These are phyloP conservation scores for Penicillium nucicola DNA, from an alignment of 495 filamentous ascomycete genomes.

Conservation along the genomic window DNA sequence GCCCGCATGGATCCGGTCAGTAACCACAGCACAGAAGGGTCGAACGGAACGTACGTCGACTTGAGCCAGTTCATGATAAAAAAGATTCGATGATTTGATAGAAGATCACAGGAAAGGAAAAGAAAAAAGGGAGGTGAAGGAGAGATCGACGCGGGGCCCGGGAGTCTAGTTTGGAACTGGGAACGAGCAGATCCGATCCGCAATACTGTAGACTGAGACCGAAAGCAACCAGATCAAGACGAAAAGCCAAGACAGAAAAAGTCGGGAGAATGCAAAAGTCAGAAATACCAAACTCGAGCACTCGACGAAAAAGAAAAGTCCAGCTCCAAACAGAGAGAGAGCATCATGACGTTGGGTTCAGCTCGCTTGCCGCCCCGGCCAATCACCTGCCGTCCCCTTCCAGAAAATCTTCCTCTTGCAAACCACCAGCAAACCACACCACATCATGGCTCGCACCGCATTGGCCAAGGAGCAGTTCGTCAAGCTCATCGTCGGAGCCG, in stretches of 20 bases:
- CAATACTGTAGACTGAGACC: no score
- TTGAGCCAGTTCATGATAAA: constrained; percentile 68
- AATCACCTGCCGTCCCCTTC: constrained; percentile 16
- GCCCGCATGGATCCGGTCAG: constrained; percentile 20
- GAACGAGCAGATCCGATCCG: background rate
- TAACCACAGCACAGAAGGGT: constrained; percentile 7
- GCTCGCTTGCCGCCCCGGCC: constrained; percentile 20
- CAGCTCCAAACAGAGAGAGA: background rate
- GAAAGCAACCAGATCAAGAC: background rate
- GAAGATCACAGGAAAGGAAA: constrained; percentile 9
- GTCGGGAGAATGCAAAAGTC: background rate
- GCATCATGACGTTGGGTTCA: constrained; percentile 22
- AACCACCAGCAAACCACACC: no score
- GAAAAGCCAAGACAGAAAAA: no score
- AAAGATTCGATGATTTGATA: constrained; percentile 5
- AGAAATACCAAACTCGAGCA: background rate
- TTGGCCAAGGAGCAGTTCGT: constrained; percentile 79
- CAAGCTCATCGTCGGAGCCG: constrained; percentile 96
- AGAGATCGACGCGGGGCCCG: constrained; percentile 33
- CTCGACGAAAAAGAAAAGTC: background rate
- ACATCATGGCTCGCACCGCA: constrained; percentile 73
- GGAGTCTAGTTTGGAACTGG: constrained; percentile 24
- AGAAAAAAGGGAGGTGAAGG: constrained; percentile 19
- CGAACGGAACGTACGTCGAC: constrained; percentile 53
- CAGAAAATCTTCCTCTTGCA: constrained; percentile 21